phyloP scores from a whole-genome alignment of 2,329 filamentous ascomycete genomes.

The Penicillium griseofulvum region DNA sequence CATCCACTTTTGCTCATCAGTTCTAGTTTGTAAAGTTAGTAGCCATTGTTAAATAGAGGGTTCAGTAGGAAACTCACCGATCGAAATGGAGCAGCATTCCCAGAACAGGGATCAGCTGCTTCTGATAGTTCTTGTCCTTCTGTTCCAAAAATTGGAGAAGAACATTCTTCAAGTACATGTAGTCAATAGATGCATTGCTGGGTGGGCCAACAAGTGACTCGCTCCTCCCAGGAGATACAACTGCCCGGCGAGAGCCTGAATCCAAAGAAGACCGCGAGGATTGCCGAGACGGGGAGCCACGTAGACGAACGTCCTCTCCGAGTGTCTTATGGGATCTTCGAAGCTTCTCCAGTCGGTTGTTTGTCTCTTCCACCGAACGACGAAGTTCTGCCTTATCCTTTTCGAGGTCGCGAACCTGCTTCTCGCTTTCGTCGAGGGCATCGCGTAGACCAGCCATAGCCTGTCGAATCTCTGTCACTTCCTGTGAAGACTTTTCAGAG shows the following conservation, averaged over 20 bases:
- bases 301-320: slow-evolving; percentile 56
- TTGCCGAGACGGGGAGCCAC: slow-evolving; percentile 45
- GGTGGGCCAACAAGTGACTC: slow-evolving; percentile 37
- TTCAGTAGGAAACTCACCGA: slow-evolving; percentile 44
- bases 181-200: slow-evolving; percentile 48
- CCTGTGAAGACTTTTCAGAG: slow-evolving; percentile 66
- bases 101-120: slow-evolving; percentile 64
- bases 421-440: slow-evolving; percentile 82
- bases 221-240: slow-evolving; percentile 49
- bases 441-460: slow-evolving; percentile 76
- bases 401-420: slow-evolving; percentile 77
- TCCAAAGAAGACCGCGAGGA: slow-evolving; percentile 61
- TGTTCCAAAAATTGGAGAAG: slow-evolving; percentile 65
- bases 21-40: slow-evolving; percentile 46
- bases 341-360: slow-evolving; percentile 73
- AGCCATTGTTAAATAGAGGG: not conserved
- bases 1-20: slow-evolving; percentile 85
- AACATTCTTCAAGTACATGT: slow-evolving; percentile 66
- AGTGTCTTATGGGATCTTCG: slow-evolving; percentile 64
- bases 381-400: slow-evolving; percentile 75
- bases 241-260: slow-evolving; percentile 46
- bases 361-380: slow-evolving; percentile 73
- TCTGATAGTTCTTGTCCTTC: slow-evolving; percentile 65
- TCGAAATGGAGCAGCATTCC: slow-evolving; percentile 67
- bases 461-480: slow-evolving; percentile 70